Percentiles rank a stretch among this genome's conserved stretches.
Evolutionary conservation across 2,329 filamentous ascomycete species (phyloP).

Genomic region (Chrysoporthe puriensis): DNA sequence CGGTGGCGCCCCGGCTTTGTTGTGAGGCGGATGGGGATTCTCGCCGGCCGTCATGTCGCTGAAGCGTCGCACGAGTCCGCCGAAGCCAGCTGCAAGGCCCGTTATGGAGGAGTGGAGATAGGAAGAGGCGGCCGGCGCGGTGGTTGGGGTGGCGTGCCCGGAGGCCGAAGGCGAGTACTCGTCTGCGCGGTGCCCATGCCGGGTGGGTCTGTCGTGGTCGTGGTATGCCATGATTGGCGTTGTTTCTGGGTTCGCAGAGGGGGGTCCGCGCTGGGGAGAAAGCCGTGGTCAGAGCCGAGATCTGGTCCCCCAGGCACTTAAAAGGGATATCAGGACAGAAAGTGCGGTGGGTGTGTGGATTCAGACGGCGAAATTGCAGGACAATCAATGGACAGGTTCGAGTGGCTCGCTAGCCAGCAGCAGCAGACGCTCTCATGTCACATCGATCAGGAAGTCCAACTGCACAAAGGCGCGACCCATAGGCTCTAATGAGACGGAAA

Average conservation of each 20-base stretch:
- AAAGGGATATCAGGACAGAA: background rate
- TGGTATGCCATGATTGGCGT: conserved; percentile 24
- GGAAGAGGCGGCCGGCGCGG: conserved; percentile 35
- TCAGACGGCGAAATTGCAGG: conserved; percentile 8
- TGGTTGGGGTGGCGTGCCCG: conserved; percentile 36
- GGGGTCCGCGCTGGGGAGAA: background rate
- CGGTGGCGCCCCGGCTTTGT: conserved; percentile 25
- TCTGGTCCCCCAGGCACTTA: background rate
- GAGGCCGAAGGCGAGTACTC: conserved; percentile 32
- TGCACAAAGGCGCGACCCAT: conserved; percentile 12
- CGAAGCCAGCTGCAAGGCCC: conserved; percentile 49
- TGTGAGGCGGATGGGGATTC: background rate
- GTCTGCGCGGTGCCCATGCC: conserved; percentile 17
- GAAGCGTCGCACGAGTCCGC: conserved; percentile 71
- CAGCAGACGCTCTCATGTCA: conserved; percentile 14
- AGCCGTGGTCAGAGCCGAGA: background rate
- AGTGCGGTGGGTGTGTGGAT: conserved; percentile 4
- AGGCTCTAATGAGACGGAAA: conserved; percentile 19
- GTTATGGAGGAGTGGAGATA: conserved; percentile 40
- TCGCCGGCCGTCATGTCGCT: conserved; percentile 46
- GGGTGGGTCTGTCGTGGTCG: conserved; percentile 24
- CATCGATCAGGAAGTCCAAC: background rate
- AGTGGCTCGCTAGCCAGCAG: background rate
- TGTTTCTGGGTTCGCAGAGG: background rate
- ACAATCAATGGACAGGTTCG: background rate